Percentiles rank a stretch among this genome's conserved stretches.
Evolutionary conservation across 148 eudicot species (phyloP).

Genomic region (Chenopodium album): DNA sequence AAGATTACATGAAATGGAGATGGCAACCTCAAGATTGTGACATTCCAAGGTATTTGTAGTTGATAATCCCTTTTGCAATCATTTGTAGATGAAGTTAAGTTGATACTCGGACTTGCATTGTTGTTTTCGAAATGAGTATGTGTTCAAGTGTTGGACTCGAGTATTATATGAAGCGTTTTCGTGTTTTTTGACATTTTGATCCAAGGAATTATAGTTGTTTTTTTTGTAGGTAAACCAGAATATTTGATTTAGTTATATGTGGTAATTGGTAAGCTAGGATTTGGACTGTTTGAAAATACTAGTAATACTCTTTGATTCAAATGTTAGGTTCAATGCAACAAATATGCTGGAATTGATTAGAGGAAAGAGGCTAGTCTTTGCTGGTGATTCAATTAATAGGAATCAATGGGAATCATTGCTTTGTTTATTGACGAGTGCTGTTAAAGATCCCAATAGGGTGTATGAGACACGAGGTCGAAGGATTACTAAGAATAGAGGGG

Average conservation of each 20-base stretch:
- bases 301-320: constrained; percentile 4
- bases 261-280: background rate
- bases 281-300: background rate
- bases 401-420: constrained; percentile 98
- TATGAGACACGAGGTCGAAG: constrained; percentile 80
- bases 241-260: background rate
- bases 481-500: constrained; percentile 74
- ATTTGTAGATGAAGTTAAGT: background rate
- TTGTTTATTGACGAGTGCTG: constrained; percentile 74
- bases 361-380: constrained; percentile 88
- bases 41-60: constrained; percentile 58
- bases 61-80: background rate
- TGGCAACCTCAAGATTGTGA: constrained; percentile 90
- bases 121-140: background rate
- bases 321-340: constrained; percentile 73
- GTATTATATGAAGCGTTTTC: background rate
- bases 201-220: background rate
- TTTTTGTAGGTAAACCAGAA: background rate
- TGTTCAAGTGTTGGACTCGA: background rate
- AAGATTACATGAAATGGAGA: constrained; percentile 82
- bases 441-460: constrained; percentile 77
- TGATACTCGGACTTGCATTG: background rate
- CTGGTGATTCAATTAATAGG: constrained; percentile 90
- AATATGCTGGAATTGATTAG: constrained; percentile 73
- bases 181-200: background rate